These are phyloP conservation scores for Aegilops sharonensis DNA, from an alignment of 176 grass and related monocot genomes.

Conservation along the genomic window DNA sequence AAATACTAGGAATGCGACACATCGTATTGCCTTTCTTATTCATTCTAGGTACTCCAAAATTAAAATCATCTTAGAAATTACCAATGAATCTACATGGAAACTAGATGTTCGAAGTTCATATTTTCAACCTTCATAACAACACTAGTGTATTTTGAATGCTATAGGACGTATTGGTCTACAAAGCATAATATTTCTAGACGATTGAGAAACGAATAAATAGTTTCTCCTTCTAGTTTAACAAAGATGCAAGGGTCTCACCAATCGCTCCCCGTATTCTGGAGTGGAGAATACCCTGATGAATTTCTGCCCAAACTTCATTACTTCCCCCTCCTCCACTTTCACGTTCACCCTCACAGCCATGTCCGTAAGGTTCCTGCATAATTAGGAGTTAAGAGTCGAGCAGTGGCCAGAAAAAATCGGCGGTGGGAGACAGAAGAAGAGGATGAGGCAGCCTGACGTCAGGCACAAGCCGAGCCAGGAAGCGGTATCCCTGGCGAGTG, in stretches of 20 bases:
- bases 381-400: too few species aligned
- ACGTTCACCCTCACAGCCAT: too few species aligned
- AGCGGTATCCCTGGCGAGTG: too few species aligned
- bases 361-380: too few species aligned
- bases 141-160: not conserved
- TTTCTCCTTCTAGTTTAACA: not conserved
- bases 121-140: not conserved
- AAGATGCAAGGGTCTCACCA: slow-evolving; percentile 29
- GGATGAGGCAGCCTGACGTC: too few species aligned
- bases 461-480: too few species aligned
- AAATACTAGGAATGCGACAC: too few species aligned
- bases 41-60: not conserved
- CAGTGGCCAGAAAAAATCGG: too few species aligned
- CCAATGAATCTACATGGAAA: not conserved
- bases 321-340: too few species aligned
- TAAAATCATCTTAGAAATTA: not conserved
- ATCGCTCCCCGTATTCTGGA: not conserved
- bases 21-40: too few species aligned
- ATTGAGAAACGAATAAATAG: not conserved
- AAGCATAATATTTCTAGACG: not conserved
- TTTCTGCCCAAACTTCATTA: not conserved
- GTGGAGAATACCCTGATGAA: slow-evolving; percentile 10
- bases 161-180: not conserved
- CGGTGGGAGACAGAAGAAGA: too few species aligned
- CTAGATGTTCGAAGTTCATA: not conserved